Conservation (phyloP, 2,329 filamentous ascomycete species). For the Phaeosphaeriaceae sp. region DNA sequence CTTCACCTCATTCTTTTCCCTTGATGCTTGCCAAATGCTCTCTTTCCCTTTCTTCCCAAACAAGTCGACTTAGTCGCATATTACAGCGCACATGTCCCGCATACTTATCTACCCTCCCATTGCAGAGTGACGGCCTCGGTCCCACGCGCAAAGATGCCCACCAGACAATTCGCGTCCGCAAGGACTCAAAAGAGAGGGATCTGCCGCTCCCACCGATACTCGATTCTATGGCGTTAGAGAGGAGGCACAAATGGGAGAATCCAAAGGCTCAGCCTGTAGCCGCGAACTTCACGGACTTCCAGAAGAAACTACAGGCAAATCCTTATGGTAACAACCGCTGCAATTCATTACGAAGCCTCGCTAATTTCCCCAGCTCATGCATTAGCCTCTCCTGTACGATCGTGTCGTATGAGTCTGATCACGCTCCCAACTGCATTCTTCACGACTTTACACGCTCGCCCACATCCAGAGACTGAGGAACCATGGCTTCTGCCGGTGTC, state of each 20-base stretch:
- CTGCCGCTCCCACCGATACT: constrained; percentile 60
- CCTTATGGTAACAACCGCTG: constrained; percentile 63
- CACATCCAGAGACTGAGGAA: constrained; percentile 61
- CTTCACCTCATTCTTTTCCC: neutral
- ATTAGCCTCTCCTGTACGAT: constrained; percentile 67
- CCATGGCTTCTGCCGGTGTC: constrained; percentile 65
- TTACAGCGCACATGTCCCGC: constrained; percentile 15
- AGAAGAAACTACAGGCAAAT: constrained; percentile 67
- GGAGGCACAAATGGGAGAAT: constrained; percentile 47
- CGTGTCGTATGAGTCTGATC: constrained; percentile 59
- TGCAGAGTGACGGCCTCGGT: constrained; percentile 33
- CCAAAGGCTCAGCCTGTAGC: constrained; percentile 53
- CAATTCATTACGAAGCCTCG: neutral
- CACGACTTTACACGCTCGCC: constrained; percentile 65
- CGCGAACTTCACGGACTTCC: constrained; percentile 58
- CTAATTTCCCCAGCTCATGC: constrained; percentile 61
- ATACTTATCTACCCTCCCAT: constrained; percentile 19
- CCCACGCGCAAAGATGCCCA: constrained; percentile 41
- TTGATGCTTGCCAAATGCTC: constrained; percentile 40
- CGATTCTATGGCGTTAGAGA: constrained; percentile 51
- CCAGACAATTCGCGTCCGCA: constrained; percentile 42
- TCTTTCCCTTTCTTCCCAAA: constrained; percentile 25
- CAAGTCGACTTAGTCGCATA: constrained; percentile 18
- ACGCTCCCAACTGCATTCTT: constrained; percentile 69
- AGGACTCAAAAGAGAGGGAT: constrained; percentile 37